Evolutionary conservation across 805 yeast species (phyloP).

Genomic region (Yamadazyma sp.): DNA sequence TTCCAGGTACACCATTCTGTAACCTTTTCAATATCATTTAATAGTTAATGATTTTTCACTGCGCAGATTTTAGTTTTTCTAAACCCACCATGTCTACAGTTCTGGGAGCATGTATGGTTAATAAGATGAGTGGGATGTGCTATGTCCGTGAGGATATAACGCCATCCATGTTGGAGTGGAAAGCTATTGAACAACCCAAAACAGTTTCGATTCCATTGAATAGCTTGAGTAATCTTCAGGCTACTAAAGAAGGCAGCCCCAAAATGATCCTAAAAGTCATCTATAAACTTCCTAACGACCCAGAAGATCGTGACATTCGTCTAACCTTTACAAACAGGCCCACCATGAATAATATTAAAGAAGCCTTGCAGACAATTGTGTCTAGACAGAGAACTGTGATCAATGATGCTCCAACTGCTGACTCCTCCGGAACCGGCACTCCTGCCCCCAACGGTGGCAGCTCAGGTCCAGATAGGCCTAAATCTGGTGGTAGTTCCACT

Average conservation of each 20-base stretch:
- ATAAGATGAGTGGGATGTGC: constrained; percentile 42
- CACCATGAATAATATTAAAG: constrained; percentile 74
- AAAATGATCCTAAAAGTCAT: constrained; percentile 65
- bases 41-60: too few relatives aligned
- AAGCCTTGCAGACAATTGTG: constrained; percentile 63
- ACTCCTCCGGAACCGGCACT: neutral
- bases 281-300: constrained; percentile 38
- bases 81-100: constrained; percentile 10
- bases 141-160: constrained; percentile 41
- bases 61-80: neutral
- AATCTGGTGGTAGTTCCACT: constrained; percentile 10
- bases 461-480: constrained; percentile 16
- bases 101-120: constrained; percentile 42
- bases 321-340: constrained; percentile 70
- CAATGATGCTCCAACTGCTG: constrained; percentile 31
- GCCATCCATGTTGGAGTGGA: constrained; percentile 44
- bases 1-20: too few relatives aligned
- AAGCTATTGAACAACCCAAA: constrained; percentile 40
- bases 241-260: constrained; percentile 64
- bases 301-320: constrained; percentile 26
- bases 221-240: constrained; percentile 52
- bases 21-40: too few relatives aligned
- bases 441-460: constrained; percentile 10
- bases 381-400: constrained; percentile 61
- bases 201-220: constrained; percentile 35